These are phyloP conservation scores for Rosa hybrid DNA, from an alignment of 331 rosid genomes.

Conservation along the genomic window DNA sequence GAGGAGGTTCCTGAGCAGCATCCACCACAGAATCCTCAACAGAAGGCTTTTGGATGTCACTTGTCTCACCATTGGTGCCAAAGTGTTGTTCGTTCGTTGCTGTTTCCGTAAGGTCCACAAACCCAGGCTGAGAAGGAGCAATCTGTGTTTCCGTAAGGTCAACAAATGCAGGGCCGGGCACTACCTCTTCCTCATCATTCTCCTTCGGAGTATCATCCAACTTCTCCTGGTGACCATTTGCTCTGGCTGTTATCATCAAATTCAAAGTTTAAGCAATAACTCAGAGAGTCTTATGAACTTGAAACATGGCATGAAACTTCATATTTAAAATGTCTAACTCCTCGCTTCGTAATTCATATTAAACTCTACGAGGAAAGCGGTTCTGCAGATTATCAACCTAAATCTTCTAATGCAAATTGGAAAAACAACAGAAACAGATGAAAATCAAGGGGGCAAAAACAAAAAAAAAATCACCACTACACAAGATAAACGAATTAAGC, in stretches of 20 bases:
- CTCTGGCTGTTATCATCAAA: conserved; percentile 33
- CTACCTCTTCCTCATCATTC: conserved; percentile 12
- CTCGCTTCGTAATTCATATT: background rate
- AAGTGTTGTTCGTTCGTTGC: conserved; percentile 34
- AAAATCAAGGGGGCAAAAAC: background rate
- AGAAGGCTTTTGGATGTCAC: conserved; percentile 25
- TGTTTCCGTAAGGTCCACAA: conserved; percentile 29
- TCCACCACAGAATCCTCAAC: conserved; percentile 18
- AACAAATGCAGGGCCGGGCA: background rate
- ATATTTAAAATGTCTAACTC: background rate
- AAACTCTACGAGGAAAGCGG: background rate
- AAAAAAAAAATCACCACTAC: too few species aligned
- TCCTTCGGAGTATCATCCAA: conserved; percentile 30
- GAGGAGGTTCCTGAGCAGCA: conserved; percentile 24
- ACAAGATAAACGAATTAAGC: background rate
- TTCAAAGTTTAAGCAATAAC: background rate
- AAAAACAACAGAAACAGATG: background rate
- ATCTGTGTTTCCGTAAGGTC: conserved; percentile 5
- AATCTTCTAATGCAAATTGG: background rate
- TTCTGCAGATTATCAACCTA: background rate
- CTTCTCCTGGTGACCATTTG: conserved; percentile 41
- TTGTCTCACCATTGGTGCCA: conserved; percentile 37
- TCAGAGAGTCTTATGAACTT: background rate
- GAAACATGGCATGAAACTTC: background rate
- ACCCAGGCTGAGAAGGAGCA: conserved; percentile 28